phyloP scores from a whole-genome alignment of 1,139 yeast species.

The Magnusiomyces sp. region DNA sequence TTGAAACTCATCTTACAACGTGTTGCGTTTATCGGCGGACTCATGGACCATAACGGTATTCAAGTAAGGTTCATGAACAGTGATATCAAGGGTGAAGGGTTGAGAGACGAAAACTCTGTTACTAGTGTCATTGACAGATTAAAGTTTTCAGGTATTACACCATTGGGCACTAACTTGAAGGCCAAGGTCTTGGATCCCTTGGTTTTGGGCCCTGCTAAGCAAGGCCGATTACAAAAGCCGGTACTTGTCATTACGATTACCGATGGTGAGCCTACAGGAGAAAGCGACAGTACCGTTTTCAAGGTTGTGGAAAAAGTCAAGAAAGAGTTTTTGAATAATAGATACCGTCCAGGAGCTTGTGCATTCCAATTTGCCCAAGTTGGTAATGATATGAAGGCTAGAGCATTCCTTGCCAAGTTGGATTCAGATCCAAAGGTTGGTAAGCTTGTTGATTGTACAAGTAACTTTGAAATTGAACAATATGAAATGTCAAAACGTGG shows the following conservation, averaged over 20 bases:
- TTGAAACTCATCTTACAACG: slow-evolving; percentile 26
- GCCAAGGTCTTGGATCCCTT: slow-evolving; percentile 26
- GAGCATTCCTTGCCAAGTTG: slow-evolving; percentile 25
- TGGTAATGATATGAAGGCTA: slow-evolving; percentile 28
- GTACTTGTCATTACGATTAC: slow-evolving; percentile 27
- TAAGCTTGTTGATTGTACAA: slow-evolving; percentile 27
- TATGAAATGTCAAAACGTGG: slow-evolving; percentile 29
- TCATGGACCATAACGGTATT: slow-evolving; percentile 29
- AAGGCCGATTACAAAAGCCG: slow-evolving; percentile 24
- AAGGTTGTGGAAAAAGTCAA: slow-evolving; percentile 25
- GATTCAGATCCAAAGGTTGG: slow-evolving; percentile 29
- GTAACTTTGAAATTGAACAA: slow-evolving; percentile 28
- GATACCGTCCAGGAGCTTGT: slow-evolving; percentile 28
- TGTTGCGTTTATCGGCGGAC: slow-evolving; percentile 26
- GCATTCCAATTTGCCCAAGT: slow-evolving; percentile 31
- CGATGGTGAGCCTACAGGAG: slow-evolving; percentile 31
- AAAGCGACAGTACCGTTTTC: slow-evolving; percentile 21
- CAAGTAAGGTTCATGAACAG: slow-evolving; percentile 28
- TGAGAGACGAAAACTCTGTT: slow-evolving; percentile 24
- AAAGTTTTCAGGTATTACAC: slow-evolving; percentile 27
- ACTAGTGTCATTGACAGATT: slow-evolving; percentile 20
- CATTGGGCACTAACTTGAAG: slow-evolving; percentile 25
- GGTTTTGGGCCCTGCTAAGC: slow-evolving; percentile 24
- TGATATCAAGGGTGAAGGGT: slow-evolving; percentile 23
- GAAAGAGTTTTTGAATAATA: slow-evolving; percentile 18